Conservation (phyloP, 2,329 filamentous ascomycete species). For the Tolypocladium sp. region DNA sequence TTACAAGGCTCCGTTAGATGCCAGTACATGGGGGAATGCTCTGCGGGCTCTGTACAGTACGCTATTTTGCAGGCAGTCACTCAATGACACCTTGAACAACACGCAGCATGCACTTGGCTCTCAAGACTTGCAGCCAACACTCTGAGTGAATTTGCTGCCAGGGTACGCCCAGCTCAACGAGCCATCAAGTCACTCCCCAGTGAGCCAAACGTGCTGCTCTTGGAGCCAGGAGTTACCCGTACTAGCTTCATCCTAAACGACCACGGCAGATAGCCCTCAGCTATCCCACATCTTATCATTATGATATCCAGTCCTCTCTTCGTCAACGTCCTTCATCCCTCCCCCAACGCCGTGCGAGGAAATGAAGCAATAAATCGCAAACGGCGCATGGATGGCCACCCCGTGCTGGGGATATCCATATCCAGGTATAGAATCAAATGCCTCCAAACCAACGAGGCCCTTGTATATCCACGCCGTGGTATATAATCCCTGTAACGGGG, state of each 20-base stretch:
- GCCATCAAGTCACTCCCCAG: background rate
- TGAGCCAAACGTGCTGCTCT: background rate
- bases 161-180: background rate
- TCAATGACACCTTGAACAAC: background rate
- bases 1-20: background rate
- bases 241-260: background rate
- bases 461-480: background rate
- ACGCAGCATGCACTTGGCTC: background rate
- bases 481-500: background rate
- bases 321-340: background rate
- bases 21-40: background rate
- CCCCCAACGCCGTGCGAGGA: slow-evolving; percentile 1
- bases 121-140: too few relatives aligned
- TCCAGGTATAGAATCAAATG: background rate
- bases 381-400: background rate
- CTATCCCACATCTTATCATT: background rate
- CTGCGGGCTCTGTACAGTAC: background rate
- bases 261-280: background rate
- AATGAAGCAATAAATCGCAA: background rate
- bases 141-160: background rate
- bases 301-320: background rate
- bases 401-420: background rate
- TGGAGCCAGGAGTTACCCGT: background rate
- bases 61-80: background rate
- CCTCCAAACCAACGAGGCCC: background rate